Base-by-base conservation (phyloP, 177 flowering plant genomes). In the Vitis hybrid region DNA sequence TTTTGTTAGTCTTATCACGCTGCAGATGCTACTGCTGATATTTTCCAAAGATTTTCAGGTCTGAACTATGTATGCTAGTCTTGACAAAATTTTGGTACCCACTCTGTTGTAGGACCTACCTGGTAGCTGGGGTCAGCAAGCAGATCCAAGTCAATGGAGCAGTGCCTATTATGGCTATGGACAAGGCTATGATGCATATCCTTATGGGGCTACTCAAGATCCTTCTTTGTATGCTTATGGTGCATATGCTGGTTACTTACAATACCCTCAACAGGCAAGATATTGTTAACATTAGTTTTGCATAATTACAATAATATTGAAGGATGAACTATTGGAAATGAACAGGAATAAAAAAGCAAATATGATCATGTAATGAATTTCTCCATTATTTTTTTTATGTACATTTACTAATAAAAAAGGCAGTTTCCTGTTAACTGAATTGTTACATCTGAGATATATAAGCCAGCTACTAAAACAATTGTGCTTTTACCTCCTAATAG, bases 161-260 rank as follows among this genome's bases (percentile, higher is more conserved):
- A 69, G 81, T 73, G 87, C 93, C 26, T 95, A 93, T 79, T 95
- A 95, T 82, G 97, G 91, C 72, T 93, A 95, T 78, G 98, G 93
- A 69, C 96, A 91, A 76, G 96, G 96, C 45, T 93, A 93, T 79
- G 98, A 95, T 81, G 85, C 94, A 26, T 95, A 91, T 86, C 89
- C 85, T 52, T 95, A 93, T 84, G 93, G 91, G 48, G 86, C 93
- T 68, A 60, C 87, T 70, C 93, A 87, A 2, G 98, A 95, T 81
- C 94, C 98, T 49, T 88, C 97, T 32, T 71, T 86, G 51, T 93
- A 95, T 83, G 88, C 89, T 13, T 95, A 93, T 70, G 87, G 89
- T 81, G 89, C 91, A 80, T 94, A 91, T 73, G 79, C 94, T 67
- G 97, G 97, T 69, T 95, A 90, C 75, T 76, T 76, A 12, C 94